These are phyloP conservation scores for Immersiella caudata DNA, from an alignment of 495 filamentous ascomycete species.

Conservation along the genomic window DNA sequence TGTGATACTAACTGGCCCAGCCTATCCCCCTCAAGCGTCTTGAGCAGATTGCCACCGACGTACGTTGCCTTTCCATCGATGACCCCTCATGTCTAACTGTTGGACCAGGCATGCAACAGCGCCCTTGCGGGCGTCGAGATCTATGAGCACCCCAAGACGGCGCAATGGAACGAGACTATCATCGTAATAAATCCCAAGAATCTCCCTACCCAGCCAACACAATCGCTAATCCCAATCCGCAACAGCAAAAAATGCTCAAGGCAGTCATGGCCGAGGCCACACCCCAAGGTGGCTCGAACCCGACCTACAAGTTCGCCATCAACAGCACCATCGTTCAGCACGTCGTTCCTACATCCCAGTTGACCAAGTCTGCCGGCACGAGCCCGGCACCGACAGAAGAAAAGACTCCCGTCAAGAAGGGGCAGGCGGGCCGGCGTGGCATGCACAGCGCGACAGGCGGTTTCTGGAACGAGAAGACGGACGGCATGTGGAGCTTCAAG, in stretches of 20 bases:
- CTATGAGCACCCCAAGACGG: conserved; percentile 82
- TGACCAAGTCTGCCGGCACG: conserved; percentile 54
- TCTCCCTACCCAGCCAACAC: not conserved
- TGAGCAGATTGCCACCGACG: conserved; percentile 80
- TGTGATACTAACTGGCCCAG: conserved; percentile 43
- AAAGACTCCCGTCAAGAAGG: conserved; percentile 55
- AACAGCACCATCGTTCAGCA: conserved; percentile 99
- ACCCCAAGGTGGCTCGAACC: conserved; percentile 51
- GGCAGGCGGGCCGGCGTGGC: conserved; percentile 76
- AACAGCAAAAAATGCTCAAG: conserved; percentile 82
- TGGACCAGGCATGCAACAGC: conserved; percentile 74
- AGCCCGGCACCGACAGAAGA: conserved; percentile 42
- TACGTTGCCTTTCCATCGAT: conserved; percentile 47
- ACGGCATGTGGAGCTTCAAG: conserved; percentile 98
- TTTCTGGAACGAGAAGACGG: conserved; percentile 96
- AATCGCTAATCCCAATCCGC: conserved; percentile 4
- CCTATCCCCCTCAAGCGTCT: conserved; percentile 76
- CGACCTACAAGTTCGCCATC: conserved; percentile 84
- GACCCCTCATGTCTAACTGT: conserved; percentile 24
- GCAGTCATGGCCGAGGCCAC: conserved; percentile 81
- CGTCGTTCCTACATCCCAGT: conserved; percentile 57
- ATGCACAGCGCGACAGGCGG: conserved; percentile 96
- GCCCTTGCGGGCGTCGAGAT: conserved; percentile 68
- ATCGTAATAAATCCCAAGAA: conserved; percentile 65
- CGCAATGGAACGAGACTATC: conserved; percentile 85